phyloP scores from a whole-genome alignment of 2,329 filamentous ascomycete genomes.

The Alternaria gaisen region DNA sequence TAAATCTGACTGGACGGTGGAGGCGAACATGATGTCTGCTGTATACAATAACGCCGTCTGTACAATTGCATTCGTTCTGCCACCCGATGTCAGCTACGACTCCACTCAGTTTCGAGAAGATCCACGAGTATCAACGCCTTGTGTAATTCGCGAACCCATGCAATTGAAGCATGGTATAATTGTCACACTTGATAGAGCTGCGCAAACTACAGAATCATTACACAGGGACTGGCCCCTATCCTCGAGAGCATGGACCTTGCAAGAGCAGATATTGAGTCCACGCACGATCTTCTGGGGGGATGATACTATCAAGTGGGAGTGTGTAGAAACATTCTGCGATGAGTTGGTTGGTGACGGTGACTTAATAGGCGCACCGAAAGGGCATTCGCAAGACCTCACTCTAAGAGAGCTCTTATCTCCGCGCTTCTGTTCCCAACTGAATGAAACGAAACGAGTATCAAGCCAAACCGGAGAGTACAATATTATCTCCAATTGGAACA shows the following conservation, averaged over 20 bases:
- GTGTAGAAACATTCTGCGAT: slow-evolving; percentile 15
- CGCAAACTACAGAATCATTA: too few species aligned
- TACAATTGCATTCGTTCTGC: slow-evolving; percentile 18
- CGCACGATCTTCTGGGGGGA: slow-evolving; percentile 22
- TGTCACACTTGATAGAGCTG: too few species aligned
- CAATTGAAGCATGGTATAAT: too few species aligned
- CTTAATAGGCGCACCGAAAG: too few species aligned
- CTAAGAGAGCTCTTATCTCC: too few species aligned
- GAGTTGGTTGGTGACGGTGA: slow-evolving; percentile 2
- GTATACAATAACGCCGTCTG: slow-evolving; percentile 23
- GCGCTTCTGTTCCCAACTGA: too few species aligned
- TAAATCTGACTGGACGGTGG: slow-evolving; percentile 11
- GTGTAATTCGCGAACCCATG: slow-evolving; percentile 11
- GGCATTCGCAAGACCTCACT: too few species aligned
- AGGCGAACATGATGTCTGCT: slow-evolving; percentile 19
- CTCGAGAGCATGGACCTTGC: slow-evolving; percentile 13
- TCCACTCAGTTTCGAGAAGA: background rate
- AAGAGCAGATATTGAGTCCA: slow-evolving; percentile 27
- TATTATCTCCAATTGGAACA: too few species aligned
- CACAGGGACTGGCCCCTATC: slow-evolving; percentile 4
- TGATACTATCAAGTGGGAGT: slow-evolving; percentile 23
- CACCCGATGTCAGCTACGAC: background rate
- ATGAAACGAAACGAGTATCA: too few species aligned
- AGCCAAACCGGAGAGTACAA: too few species aligned
- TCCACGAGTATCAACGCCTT: slow-evolving; percentile 12